A percentile compares a stretch with the other conserved stretches of the same genome.
These are phyloP conservation scores for Trichomonascus vanleenenianus DNA, from an alignment of 805 yeast genomes.

Conservation along the genomic window DNA sequence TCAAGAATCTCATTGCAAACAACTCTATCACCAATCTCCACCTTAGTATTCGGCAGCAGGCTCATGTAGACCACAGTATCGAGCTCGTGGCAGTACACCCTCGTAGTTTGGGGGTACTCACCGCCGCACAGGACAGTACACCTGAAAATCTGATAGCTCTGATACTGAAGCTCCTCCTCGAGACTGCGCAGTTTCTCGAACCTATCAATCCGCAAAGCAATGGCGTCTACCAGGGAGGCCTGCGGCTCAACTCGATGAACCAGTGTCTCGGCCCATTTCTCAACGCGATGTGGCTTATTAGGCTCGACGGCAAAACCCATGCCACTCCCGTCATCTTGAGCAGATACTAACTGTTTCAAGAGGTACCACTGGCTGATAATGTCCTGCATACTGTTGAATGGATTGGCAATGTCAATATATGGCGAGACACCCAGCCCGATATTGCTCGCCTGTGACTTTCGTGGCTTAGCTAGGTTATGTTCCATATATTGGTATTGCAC, in stretches of 20 bases:
- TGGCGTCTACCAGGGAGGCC: constrained; percentile 13
- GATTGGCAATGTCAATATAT: constrained; percentile 25
- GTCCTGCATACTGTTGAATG: constrained; percentile 16
- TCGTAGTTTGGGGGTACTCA: constrained; percentile 26
- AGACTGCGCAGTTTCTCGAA: constrained; percentile 12
- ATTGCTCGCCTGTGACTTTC: too few species aligned
- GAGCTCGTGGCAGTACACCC: constrained; percentile 42
- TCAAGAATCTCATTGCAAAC: constrained; percentile 39
- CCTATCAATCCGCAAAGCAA: constrained; percentile 24
- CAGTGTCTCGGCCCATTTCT: not conserved
- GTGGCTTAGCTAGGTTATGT: too few species aligned
- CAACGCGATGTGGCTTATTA: too few species aligned
- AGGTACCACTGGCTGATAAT: constrained; percentile 26
- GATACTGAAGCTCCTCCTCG: constrained; percentile 14
- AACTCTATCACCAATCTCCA: constrained; percentile 38
- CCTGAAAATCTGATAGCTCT: constrained; percentile 26
- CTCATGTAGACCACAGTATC: constrained; percentile 40
- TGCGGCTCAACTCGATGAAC: constrained; percentile 2
- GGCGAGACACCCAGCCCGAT: too few species aligned
- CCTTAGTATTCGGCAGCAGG: constrained; percentile 20
- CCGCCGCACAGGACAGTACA: constrained; percentile 38
- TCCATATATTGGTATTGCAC: too few species aligned
- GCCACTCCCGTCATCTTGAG: too few species aligned
- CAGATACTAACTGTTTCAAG: too few species aligned
- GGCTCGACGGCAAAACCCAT: too few species aligned